Evolutionary conservation across 805 yeast genomes (phyloP), one percentile per base, ranked within the genome.

Genomic region (Metschnikowia cubensis): DNA sequence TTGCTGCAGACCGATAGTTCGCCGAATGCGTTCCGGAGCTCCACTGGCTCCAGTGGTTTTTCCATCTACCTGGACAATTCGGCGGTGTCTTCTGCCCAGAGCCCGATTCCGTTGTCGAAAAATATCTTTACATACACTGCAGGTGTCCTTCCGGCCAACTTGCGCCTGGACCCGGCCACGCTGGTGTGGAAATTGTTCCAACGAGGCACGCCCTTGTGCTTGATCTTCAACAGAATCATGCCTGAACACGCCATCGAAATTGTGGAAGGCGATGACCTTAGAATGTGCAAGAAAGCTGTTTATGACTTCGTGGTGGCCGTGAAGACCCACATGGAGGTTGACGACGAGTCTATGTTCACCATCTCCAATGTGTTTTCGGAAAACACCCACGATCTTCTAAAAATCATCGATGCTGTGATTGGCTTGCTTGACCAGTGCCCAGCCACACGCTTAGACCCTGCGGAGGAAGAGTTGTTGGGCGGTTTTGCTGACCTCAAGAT

Each of bases 231-330:
- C 68, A 73, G 82, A 13, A 76, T 89, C 18, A 53, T 61, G 45
- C 64, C 63, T 33, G 66, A 69, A 37, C 65, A 74, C 38, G 81
- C 83, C 48, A 71, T 86, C 41, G 77, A 85, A 1, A 78, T 84
- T 14, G 81, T 85, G 6, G 80, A 85, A 17, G 82, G 92, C 33
- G 92, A 87, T 62, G 97, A 92, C 64, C 64, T 88, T 54, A 84
- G 89, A 61, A 79, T 85, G 45, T 88, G 96, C 69, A 94, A 94
- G 62, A 85, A 86, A 70, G 84, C 89, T 21, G 89, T 94, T 22
- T 94, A 92, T 67, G 92, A 87, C 63, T 94, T 94, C 65, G 80
- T 92, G 45, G 78, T 85, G 52, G 96, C 96, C 10, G 92, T 96
- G 63, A 87, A 88, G 64, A 76, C 80, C 45, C 83, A 87, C 60